Evolutionary conservation across 768 basidiomycete genomes (phyloP), one percentile per base, ranked within the genome.

Genomic region (Lactifluus volemus): DNA sequence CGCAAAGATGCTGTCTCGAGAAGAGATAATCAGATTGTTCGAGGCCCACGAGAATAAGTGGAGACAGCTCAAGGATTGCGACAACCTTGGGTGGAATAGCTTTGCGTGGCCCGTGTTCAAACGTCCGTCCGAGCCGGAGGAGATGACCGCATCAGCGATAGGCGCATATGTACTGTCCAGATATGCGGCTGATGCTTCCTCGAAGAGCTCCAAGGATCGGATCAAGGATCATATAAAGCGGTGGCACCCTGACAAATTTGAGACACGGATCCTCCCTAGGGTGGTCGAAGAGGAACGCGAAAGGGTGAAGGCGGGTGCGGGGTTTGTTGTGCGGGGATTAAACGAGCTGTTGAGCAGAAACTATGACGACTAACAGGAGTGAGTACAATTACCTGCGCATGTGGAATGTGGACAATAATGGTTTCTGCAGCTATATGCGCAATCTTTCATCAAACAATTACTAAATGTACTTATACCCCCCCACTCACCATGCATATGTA

Each of bases 231-330:
- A 84, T 56, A 78, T 92, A 66, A 79, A 81, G 71, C 74, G 79
- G 64, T 92, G 88, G 89, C 89, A 92, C 72, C 89, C 89, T 4
- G 89, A 92, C 72, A 82, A 86, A 38, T 91, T 92, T 68, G 85
- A 90, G 65, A 83, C 82, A 39, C 84, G 85, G 70, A 73, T 81
- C 55, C 70, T 91, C n/a, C 68, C 78, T 11, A 84, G 84, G 71
- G 86, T 90, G 52, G 72, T 75, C 52, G 83, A 84, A 63, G 76
- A 70, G 39, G 86, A 90, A 62, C 78, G 77, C 69, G 87, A 83
- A 68, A 80, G 71, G 67, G 87, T 92, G 53, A 80, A 81, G 72
- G 79, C 81, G 59, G 89, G 84, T n/a, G 86, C 86, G n/a, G 88
- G 88, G 30, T 73, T 74, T 32, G 89, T 92, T 54, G 84, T 82